Percentiles rank a stretch among this genome's conserved stretches.
Evolutionary conservation across 2,329 filamentous ascomycete genomes (phyloP).

Genomic region (Allantophomopsis lycopodina): DNA sequence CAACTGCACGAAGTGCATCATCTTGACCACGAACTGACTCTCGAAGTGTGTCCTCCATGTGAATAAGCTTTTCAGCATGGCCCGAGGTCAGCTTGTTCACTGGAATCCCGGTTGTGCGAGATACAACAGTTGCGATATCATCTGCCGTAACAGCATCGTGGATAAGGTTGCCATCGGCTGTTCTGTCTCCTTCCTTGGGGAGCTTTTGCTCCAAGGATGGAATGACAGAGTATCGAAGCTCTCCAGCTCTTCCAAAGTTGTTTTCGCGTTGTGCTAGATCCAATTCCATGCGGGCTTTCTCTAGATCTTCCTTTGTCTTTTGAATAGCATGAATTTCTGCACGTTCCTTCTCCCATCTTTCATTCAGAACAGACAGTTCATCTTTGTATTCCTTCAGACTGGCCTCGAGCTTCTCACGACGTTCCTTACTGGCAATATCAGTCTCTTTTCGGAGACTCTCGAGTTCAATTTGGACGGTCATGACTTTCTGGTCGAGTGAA

Average conservation of each 20-base stretch:
- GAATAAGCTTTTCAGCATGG: slow-evolving; percentile 85
- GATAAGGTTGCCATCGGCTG: slow-evolving; percentile 43
- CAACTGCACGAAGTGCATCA: slow-evolving; percentile 80
- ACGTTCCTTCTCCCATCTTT: slow-evolving; percentile 84
- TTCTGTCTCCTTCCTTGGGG: slow-evolving; percentile 50
- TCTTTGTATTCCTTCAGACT: slow-evolving; percentile 65
- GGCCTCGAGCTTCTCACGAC: slow-evolving; percentile 71
- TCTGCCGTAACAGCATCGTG: slow-evolving; percentile 93
- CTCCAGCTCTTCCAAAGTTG: slow-evolving; percentile 81
- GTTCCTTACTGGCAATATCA: slow-evolving; percentile 77
- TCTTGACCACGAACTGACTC: slow-evolving; percentile 85
- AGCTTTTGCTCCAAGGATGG: slow-evolving; percentile 68
- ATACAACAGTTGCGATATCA: slow-evolving; percentile 87
- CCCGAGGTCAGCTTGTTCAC: slow-evolving; percentile 85
- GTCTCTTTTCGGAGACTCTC: slow-evolving; percentile 91
- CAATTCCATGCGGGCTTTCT: slow-evolving; percentile 71
- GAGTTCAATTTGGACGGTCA: slow-evolving; percentile 94
- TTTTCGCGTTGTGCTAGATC: slow-evolving; percentile 79
- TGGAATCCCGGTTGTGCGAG: slow-evolving; percentile 82
- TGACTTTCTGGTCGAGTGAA: slow-evolving; percentile 83
- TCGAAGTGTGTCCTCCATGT: slow-evolving; percentile 85
- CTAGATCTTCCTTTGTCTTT: slow-evolving; percentile 74
- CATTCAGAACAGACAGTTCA: slow-evolving; percentile 59
- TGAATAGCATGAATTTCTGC: slow-evolving; percentile 79
- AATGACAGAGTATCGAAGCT: slow-evolving; percentile 79